A percentile compares a stretch with the other conserved stretches of the same genome.
Evolutionary conservation across 306 rosid genomes (phyloP).

Genomic region (Astragalus membranaceus): DNA sequence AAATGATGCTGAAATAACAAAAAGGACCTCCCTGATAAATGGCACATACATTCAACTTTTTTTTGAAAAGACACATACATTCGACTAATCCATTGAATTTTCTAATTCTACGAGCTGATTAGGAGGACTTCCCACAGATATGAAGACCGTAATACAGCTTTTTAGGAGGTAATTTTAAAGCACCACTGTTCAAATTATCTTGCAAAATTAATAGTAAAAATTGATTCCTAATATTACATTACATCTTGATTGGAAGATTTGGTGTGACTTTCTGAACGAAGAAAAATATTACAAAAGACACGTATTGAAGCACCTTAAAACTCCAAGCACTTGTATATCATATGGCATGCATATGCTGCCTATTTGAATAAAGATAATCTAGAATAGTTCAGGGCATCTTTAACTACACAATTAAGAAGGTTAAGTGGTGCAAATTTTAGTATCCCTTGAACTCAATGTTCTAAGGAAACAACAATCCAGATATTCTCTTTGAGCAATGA

Average conservation of each 20-base stretch:
- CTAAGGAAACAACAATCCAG: conserved; percentile 10
- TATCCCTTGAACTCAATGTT: neutral
- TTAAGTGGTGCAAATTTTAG: neutral
- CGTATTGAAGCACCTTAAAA: neutral
- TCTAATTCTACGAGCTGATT: conserved; percentile 7
- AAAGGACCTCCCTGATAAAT: neutral
- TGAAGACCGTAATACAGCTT: neutral
- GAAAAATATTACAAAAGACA: neutral
- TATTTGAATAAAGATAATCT: neutral
- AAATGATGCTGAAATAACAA: neutral
- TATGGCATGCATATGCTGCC: neutral
- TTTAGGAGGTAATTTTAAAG: neutral
- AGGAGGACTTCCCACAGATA: neutral
- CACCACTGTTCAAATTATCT: neutral
- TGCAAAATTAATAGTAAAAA: neutral
- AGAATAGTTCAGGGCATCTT: conserved; percentile 1
- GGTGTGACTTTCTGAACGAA: neutral
- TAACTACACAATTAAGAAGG: neutral
- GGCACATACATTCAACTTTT: neutral
- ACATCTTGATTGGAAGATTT: neutral
- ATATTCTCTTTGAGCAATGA: neutral
- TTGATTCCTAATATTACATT: neutral
- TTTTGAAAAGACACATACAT: neutral
- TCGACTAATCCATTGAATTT: neutral
- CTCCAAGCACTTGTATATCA: neutral